phyloP scores from a whole-genome alignment of 371 early-diverging fungal genomes.

The Blakeslea trispora region DNA sequence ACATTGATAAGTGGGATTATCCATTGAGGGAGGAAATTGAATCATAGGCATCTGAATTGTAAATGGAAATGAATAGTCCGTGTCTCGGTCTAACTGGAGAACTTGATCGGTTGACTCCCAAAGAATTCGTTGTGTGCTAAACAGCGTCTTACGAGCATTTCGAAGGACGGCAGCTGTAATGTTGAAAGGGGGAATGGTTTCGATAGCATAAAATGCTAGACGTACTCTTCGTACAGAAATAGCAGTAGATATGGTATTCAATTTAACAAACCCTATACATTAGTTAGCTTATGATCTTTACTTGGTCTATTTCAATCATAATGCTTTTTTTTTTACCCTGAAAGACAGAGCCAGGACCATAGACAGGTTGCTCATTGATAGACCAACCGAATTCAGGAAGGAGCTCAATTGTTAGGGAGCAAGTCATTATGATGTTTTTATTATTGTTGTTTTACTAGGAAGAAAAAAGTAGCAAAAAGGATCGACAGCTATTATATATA shows the following conservation, averaged over 20 bases:
- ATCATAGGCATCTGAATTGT: conserved; percentile 29
- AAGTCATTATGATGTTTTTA: not conserved
- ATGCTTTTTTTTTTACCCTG: conserved; percentile 16
- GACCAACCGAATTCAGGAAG: conserved; percentile 33
- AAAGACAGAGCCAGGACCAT: conserved; percentile 34
- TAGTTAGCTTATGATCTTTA: not conserved
- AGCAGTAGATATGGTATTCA: not conserved
- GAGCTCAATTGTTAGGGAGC: conserved; percentile 15
- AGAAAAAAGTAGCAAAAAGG: not conserved
- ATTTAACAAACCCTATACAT: conserved; percentile 13
- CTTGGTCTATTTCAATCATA: not conserved
- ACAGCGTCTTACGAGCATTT: not conserved
- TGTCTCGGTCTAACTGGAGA: not conserved
- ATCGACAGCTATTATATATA: no score
- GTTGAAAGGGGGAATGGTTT: conserved; percentile 18
- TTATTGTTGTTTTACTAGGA: no score
- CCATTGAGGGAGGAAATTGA: conserved; percentile 20
- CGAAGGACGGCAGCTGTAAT: conserved; percentile 7
- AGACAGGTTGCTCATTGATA: conserved; percentile 17
- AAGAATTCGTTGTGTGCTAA: conserved; percentile 13
- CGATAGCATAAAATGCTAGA: conserved; percentile 19
- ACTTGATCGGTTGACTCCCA: conserved; percentile 8
- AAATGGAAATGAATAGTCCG: conserved; percentile 12
- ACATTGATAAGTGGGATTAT: conserved; percentile 8
- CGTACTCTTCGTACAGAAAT: conserved; percentile 13